Conservation (phyloP, 2,329 filamentous ascomycete genomes). For the Tolypocladium ovalisporum region DNA sequence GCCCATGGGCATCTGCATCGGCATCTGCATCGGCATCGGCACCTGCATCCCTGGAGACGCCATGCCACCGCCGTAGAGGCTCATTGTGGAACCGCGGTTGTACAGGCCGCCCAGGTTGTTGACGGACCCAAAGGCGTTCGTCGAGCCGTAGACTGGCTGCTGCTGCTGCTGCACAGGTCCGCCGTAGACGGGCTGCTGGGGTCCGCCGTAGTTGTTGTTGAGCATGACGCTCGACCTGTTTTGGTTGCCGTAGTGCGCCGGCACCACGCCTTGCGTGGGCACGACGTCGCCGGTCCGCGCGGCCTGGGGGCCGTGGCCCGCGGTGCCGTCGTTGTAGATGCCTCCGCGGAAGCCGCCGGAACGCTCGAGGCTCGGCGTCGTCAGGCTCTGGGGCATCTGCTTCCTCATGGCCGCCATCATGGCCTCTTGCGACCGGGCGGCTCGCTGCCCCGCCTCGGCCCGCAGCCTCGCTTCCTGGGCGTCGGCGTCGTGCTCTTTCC, state of each 20-base stretch:
- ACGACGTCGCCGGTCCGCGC: constrained; percentile 15
- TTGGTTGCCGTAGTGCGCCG: constrained; percentile 9
- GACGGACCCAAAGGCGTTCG: constrained; percentile 10
- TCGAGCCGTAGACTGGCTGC: constrained; percentile 13
- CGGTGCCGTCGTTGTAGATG: constrained; percentile 42
- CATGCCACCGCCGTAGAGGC: constrained; percentile 17
- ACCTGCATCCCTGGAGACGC: constrained; percentile 15
- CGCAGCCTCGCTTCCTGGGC: constrained; percentile 28
- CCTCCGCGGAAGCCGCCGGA: constrained; percentile 39
- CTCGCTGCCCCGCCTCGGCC: constrained; percentile 24
- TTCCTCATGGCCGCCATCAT: constrained; percentile 36
- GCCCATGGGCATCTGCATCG: constrained; percentile 12
- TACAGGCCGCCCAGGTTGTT: constrained; percentile 6
- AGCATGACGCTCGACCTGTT: constrained; percentile 16
- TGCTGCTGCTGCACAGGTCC: no score
- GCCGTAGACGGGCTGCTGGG: constrained; percentile 16
- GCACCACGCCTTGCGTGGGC: constrained; percentile 13
- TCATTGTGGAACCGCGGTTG: constrained; percentile 8
- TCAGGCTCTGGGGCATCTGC: constrained; percentile 36
- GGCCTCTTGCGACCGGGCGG: constrained; percentile 30
- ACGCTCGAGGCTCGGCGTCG: constrained; percentile 16
- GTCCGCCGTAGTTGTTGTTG: constrained; percentile 15
- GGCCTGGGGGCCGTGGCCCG: constrained; percentile 20
- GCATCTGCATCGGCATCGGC: constrained; percentile 9
- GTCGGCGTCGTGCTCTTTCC: constrained; percentile 27